phyloP scores from a whole-genome alignment of 164 flowering plant species.

The Houttuynia cordata region DNA sequence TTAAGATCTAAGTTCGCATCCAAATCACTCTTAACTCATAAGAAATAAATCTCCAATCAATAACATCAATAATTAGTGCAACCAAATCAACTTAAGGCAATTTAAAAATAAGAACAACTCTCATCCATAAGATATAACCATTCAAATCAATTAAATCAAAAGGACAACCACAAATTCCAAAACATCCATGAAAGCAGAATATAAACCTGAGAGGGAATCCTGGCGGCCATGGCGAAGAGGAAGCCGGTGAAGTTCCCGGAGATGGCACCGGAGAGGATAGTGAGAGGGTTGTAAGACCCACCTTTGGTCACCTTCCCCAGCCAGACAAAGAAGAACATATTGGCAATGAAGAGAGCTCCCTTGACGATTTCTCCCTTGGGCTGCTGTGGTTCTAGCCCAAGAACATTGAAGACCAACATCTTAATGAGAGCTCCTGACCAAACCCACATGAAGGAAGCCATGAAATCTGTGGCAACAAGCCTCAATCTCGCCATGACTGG shows the following conservation, averaged over 20 bases:
- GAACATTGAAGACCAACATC: conserved; percentile 27
- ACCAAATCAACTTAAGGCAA: no score
- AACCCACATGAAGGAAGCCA: conserved; percentile 65
- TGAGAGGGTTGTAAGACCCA: conserved; percentile 57
- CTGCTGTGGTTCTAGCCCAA: conserved; percentile 29
- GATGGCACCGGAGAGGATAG: conserved; percentile 35
- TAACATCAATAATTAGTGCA: no score
- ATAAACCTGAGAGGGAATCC: conserved; percentile 66
- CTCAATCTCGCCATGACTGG: conserved; percentile 10
- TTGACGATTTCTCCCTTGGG: conserved; percentile 34
- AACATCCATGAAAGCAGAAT: not conserved
- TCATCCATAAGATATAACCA: no score
- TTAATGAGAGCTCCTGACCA: conserved; percentile 52
- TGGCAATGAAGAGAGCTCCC: conserved; percentile 21
- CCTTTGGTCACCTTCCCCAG: conserved; percentile 40
- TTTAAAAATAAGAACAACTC: no score
- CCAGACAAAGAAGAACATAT: conserved; percentile 60
- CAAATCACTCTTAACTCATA: no score
- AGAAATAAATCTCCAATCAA: no score
- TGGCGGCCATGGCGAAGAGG: conserved; percentile 35
- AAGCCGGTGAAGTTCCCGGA: conserved; percentile 46
- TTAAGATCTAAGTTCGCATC: no score
- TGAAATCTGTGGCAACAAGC: conserved; percentile 36
- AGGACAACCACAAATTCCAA: not conserved
- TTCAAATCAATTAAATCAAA: no score